Conservation (phyloP, 2,329 filamentous ascomycete genomes). For the Amylocarpus encephaloides region DNA sequence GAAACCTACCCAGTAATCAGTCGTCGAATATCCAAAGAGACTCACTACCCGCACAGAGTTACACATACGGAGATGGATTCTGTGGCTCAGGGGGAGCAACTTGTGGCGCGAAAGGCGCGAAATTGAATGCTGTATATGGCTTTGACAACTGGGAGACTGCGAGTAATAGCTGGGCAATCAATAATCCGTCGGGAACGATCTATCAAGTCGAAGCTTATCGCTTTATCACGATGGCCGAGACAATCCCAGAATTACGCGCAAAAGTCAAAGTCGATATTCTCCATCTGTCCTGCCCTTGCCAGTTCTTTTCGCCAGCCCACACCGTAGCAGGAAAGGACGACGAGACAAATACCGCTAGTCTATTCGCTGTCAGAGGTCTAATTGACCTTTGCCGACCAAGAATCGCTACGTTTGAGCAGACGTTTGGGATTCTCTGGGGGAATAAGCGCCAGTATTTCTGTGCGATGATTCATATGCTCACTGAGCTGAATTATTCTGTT, state of each 20-base stretch:
- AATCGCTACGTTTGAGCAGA: slow-evolving; percentile 73
- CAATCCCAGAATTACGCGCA: slow-evolving; percentile 15
- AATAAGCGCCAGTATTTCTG: slow-evolving; percentile 47
- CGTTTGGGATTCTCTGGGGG: slow-evolving; percentile 55
- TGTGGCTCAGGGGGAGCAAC: slow-evolving; percentile 69
- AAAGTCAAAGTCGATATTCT: slow-evolving; percentile 54
- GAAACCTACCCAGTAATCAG: too few species aligned
- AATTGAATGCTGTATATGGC: slow-evolving; percentile 52
- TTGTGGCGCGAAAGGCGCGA: slow-evolving; percentile 52
- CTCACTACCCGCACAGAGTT: slow-evolving; percentile 37
- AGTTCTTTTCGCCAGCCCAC: slow-evolving; percentile 67
- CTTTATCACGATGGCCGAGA: slow-evolving; percentile 37
- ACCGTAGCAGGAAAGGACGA: slow-evolving; percentile 54
- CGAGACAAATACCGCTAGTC: slow-evolving; percentile 58
- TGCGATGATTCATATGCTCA: slow-evolving; percentile 56
- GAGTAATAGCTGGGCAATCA: slow-evolving; percentile 23
- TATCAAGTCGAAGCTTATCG: slow-evolving; percentile 42
- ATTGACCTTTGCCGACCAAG: slow-evolving; percentile 56
- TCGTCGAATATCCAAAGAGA: too few species aligned
- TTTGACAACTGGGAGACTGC: slow-evolving; percentile 50
- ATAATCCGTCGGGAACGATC: slow-evolving; percentile 42
- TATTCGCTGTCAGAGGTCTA: slow-evolving; percentile 49
- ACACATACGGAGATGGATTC: slow-evolving; percentile 66
- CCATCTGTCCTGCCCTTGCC: slow-evolving; percentile 72
- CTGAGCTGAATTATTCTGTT: slow-evolving; percentile 60